Evolutionary conservation across 495 filamentous ascomycete species (phyloP).

Genomic region (Penicillium steckii): DNA sequence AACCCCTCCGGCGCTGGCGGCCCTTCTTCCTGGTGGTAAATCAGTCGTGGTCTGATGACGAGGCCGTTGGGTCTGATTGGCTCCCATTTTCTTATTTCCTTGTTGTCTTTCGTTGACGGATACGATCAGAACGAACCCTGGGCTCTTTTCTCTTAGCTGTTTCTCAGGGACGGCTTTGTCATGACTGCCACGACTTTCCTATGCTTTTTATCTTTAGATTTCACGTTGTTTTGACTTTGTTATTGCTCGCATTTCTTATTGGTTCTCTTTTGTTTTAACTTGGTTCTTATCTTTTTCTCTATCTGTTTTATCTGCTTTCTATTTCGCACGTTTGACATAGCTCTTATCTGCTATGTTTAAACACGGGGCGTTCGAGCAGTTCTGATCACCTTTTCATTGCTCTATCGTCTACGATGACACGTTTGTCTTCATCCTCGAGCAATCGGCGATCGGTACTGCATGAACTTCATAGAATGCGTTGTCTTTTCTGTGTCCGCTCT

Average conservation of each 20-base stretch:
- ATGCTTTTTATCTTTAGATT: slow-evolving; percentile 27
- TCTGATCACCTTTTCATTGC: slow-evolving; percentile 35
- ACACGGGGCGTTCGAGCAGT: slow-evolving; percentile 46
- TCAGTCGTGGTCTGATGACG: slow-evolving; percentile 47
- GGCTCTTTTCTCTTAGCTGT: slow-evolving; percentile 41
- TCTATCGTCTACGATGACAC: slow-evolving; percentile 28
- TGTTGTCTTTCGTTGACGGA: slow-evolving; percentile 38
- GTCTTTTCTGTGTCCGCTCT: slow-evolving; percentile 55
- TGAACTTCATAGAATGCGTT: slow-evolving; percentile 82
- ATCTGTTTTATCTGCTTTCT: slow-evolving; percentile 27
- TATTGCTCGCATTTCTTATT: slow-evolving; percentile 11
- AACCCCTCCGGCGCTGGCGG: slow-evolving; percentile 82
- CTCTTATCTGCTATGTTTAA: slow-evolving; percentile 41
- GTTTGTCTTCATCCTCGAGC: slow-evolving; percentile 29
- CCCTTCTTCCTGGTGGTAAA: slow-evolving; percentile 96
- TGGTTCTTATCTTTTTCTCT: slow-evolving; percentile 26
- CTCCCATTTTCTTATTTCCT: slow-evolving; percentile 40
- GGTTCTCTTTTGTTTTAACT: slow-evolving; percentile 19
- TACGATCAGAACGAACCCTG: slow-evolving; percentile 50
- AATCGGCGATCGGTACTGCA: slow-evolving; percentile 52
- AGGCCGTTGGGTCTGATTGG: slow-evolving; percentile 47
- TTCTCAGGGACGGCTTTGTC: slow-evolving; percentile 52
- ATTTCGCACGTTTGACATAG: slow-evolving; percentile 30
- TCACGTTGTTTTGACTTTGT: slow-evolving; percentile 19
- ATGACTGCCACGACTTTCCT: slow-evolving; percentile 47